Base-by-base conservation (phyloP, 768 basidiomycete genomes). In the Candolleomyces eurysporus region DNA sequence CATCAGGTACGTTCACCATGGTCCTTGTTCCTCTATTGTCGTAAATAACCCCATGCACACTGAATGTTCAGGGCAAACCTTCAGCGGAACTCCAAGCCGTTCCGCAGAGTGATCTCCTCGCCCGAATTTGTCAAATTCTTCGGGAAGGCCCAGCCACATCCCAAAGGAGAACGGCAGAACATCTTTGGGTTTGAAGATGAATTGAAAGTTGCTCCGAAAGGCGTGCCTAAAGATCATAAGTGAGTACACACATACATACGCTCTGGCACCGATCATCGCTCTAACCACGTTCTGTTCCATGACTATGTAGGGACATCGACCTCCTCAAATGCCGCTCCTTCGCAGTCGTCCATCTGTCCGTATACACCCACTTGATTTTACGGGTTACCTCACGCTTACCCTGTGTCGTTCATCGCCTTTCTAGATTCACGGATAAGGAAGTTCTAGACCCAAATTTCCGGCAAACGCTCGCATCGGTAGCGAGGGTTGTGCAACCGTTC, bases 131-230 rank as follows among this genome's bases (percentile, higher is more conserved):
- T 90, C 42, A 72, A 81, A 50, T 77, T 85, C 63, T 98, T 96
- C 66, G 96, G 94, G 0, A 77, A 85, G 57, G 79, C 93, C 0
- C 77, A 74, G 54, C 86, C 85, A 0, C 77, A 84, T 64, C 78
- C 84, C 16, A 80, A 88, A 59, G 89, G 91, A 17, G 74, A 77
- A 59, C 76, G 87, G 55, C 82, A 83, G 68, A 96, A 82, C 68
- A 84, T 99, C 2, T 99, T 96, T 72, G 96, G 96, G 0, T 71
- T 73, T 59, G 93, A 96, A 2, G 95, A 94, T 66, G 89, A 94
- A 69, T 76, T 97, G 32, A 98, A 97, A 76, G 86, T 85, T 0
- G 92, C 94, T 5, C 96, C 96, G 0, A 98, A 97, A 69, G 96
- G 94, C 0, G 76, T 96, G 9, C 84, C 84, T 56, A 98, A 94